Conservation (phyloP, 2,329 filamentous ascomycete species). For the Tolypocladium album region DNA sequence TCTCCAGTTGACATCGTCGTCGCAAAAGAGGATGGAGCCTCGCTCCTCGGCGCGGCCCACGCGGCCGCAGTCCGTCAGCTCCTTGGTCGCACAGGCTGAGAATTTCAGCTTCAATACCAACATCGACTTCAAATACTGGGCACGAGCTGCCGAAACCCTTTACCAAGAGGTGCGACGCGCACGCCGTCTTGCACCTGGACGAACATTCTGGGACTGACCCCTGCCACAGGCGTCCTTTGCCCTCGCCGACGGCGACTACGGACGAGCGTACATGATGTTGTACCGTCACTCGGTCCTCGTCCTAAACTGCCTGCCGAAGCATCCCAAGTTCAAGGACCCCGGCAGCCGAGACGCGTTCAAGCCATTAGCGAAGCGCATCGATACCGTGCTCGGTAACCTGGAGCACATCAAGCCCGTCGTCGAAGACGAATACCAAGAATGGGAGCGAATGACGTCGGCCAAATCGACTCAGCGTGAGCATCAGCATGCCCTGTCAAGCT, state of each 20-base stretch:
- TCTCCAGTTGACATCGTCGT: background rate
- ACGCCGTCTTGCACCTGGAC: background rate
- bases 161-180: slow-evolving; percentile 60
- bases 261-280: slow-evolving; percentile 84
- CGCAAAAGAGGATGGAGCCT: slow-evolving; percentile 15
- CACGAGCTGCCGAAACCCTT: slow-evolving; percentile 68
- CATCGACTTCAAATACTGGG: slow-evolving; percentile 71
- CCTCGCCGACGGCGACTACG: slow-evolving; percentile 72
- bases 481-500: slow-evolving; percentile 17
- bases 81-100: slow-evolving; percentile 65
- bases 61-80: slow-evolving; percentile 58
- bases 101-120: slow-evolving; percentile 72
- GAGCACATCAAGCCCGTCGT: slow-evolving; percentile 75
- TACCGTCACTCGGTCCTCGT: slow-evolving; percentile 83
- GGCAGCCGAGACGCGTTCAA: slow-evolving; percentile 54
- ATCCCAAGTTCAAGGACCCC: slow-evolving; percentile 63
- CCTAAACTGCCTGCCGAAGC: slow-evolving; percentile 59
- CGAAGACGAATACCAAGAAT: slow-evolving; percentile 57
- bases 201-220: background rate
- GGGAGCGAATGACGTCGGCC: slow-evolving; percentile 42
- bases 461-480: slow-evolving; percentile 11
- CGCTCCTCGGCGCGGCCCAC: slow-evolving; percentile 21
- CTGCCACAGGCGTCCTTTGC: slow-evolving; percentile 65
- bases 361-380: slow-evolving; percentile 35
- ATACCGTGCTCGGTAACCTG: slow-evolving; percentile 55